A percentile compares a stretch with the other conserved stretches of the same genome.
Evolutionary conservation across 345 rosid genomes (phyloP).

Genomic region (Melastoma malabathricum): DNA sequence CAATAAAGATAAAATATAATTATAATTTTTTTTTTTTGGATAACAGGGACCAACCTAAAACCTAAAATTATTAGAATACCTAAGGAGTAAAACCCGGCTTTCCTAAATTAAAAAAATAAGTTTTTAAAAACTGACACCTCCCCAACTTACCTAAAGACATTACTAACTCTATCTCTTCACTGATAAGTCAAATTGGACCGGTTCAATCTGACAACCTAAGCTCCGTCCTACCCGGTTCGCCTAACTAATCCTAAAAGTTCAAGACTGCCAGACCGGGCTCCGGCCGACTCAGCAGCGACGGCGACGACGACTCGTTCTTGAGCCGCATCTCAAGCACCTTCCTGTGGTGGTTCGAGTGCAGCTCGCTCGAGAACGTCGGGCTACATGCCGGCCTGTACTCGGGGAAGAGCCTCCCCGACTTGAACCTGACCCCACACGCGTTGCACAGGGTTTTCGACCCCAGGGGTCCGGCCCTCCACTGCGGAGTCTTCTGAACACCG

Average conservation of each 20-base stretch:
- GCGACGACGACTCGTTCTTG: slow-evolving; percentile 23
- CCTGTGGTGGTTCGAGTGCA: slow-evolving; percentile 83
- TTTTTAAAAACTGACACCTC: no score
- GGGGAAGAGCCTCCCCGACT: slow-evolving; percentile 80
- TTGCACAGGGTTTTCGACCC: slow-evolving; percentile 88
- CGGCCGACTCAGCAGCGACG: slow-evolving; percentile 4
- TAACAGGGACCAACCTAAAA: no score
- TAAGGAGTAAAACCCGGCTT: no score
- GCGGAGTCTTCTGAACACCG: slow-evolving; percentile 86
- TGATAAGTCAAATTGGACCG: neutral
- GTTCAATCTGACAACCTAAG: no score
- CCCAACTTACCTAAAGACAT: no score
- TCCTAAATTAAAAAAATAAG: no score
- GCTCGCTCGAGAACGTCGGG: slow-evolving; percentile 62
- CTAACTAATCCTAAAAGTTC: slow-evolving; percentile 4
- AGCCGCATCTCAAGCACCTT: slow-evolving; percentile 78
- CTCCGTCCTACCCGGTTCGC: slow-evolving; percentile 9
- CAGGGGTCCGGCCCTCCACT: slow-evolving; percentile 86
- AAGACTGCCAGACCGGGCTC: slow-evolving; percentile 34
- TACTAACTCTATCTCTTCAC: neutral
- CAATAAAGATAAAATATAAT: no score
- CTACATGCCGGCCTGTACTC: slow-evolving; percentile 92
- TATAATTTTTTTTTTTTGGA: no score
- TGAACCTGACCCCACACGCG: slow-evolving; percentile 85
- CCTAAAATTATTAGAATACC: no score